Conservation (phyloP, 2,329 filamentous ascomycete genomes). For the Fusarium verticillioides region DNA sequence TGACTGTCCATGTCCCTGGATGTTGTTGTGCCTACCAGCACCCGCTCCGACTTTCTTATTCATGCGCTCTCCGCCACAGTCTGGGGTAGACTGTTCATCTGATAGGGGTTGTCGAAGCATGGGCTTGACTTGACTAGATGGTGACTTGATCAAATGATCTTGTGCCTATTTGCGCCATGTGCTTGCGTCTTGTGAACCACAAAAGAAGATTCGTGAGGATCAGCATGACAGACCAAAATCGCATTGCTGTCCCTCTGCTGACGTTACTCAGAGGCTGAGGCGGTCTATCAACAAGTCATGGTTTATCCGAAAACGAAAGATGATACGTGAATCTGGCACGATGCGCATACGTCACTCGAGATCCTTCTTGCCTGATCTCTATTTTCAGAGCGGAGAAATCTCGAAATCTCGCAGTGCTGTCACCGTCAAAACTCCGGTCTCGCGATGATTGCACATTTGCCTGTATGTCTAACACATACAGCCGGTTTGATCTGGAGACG, state of each 20-base stretch:
- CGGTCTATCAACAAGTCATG: constrained; percentile 18
- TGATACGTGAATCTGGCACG: constrained; percentile 10
- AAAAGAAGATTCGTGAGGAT: not conserved
- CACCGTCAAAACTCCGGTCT: not conserved
- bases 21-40: constrained; percentile 6
- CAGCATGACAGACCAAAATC: not conserved
- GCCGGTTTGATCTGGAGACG: not conserved
- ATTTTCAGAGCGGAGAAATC: constrained; percentile 18
- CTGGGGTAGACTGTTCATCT: constrained; percentile 30
- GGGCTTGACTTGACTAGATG: not conserved
- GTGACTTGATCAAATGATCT: not conserved
- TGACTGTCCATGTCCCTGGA: constrained; percentile 7
- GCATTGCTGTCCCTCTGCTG: constrained; percentile 8
- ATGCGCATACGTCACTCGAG: constrained; percentile 25
- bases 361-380: constrained; percentile 10
- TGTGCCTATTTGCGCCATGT: constrained; percentile 6
- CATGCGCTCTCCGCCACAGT: constrained; percentile 22
- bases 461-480: constrained; percentile 20
- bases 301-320: constrained; percentile 27
- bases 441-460: not conserved
- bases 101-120: constrained; percentile 15
- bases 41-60: constrained; percentile 14
- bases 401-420: not conserved
- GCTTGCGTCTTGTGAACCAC: not conserved
- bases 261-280: constrained; percentile 25